Evolutionary conservation across 164 flowering plant species (phyloP), one percentile per base, ranked within the genome.

Genomic region (Brasenia schreberi): DNA sequence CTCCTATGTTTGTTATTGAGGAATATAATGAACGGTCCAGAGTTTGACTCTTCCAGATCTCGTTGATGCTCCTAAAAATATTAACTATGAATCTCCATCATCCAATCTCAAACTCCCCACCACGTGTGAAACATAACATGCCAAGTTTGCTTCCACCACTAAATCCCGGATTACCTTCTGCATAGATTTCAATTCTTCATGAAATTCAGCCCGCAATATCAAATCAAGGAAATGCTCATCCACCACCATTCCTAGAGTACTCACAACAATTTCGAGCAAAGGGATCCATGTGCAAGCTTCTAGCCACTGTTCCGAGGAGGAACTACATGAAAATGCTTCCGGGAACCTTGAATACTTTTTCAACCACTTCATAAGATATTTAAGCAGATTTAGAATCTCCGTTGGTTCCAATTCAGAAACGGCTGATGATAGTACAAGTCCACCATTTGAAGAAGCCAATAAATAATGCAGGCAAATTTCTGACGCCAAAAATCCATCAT

Each of bases 341-440:
- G 97, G 97, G 75, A 95, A 89, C 78, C 76, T 89, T 72, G 87
- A 85, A 66, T 84, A 95, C 73, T 95, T 89, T 69, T 71, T 86
- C 79, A 92, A 63, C 99, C 97, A 95, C 74, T 92, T 95, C 17
- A 81, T 82, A 62, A 92, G 65, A 65, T 95, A 95, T 68, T 70
- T 56, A 71, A 88, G 71, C 80, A 95, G 73, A 14, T 73, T 72
- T 81, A 76, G 69, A 75, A 84, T 74, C 80, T 89, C 93, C 23
- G 66, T 64, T 19, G 81, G 85, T 72, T 68, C 80, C 75, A 95
- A 74, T 74, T 80, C 83, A 43, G 85, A 71, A 2, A 92, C 60
- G 5, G 86, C 75, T 65, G 84, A 76, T 0, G 92, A 71, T n/a
- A 87, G 73, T 6, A 82, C 73, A 42, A 86, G 77, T 17, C 84